Base-by-base conservation (phyloP, 352 stramenopile genomes). In the Pythium pyrilobum region DNA sequence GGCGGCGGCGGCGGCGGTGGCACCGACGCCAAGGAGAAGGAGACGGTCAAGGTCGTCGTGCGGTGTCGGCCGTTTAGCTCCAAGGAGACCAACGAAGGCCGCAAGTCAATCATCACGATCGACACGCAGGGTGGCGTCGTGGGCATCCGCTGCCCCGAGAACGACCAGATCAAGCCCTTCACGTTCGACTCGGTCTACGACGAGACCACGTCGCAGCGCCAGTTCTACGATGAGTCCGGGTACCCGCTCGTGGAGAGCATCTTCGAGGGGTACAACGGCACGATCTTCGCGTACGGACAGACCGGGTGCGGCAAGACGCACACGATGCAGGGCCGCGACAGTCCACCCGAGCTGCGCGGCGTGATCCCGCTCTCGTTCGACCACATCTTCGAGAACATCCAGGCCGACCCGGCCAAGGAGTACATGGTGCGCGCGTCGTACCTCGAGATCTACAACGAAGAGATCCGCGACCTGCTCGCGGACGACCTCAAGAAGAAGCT, bases 381-480 rank as follows among this genome's bases (percentile, higher is more conserved):
- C 52, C 82, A 95, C 54, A 87, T 95, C 50, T 95, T 95, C 37
- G 81, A 95, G 32, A 89, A 77, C 18, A 92, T 95, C 47, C 73
- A 74, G 34, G 67, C 80, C 20, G 80, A 93, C 34, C 67, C 67
- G 9, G 72, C 61, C 5, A 66, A 69, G 10, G 81, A 93, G 46
- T 90, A 93, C 56, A 92, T 90, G 83, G 79, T 90, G 7, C 75
- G 83, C 44, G 83, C 78, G 31, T 97, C 86, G 40, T 98, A 97
- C 64, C 70, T 98, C 20, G 92, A 98, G 61, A 97, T 98, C 43
- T 98, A 98, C 78, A 98, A 98, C 54, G 92, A 98, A 52, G 86
- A 95, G 48, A 96, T 98, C 43, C 76, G 84, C 20, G 93, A 98
- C 61, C 61, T 98, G 15, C 73, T 98, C 10, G 60, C 46, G 11